Evolutionary conservation across 345 rosid species (phyloP).

Genomic region (Psidium friedrichsthalianum): DNA sequence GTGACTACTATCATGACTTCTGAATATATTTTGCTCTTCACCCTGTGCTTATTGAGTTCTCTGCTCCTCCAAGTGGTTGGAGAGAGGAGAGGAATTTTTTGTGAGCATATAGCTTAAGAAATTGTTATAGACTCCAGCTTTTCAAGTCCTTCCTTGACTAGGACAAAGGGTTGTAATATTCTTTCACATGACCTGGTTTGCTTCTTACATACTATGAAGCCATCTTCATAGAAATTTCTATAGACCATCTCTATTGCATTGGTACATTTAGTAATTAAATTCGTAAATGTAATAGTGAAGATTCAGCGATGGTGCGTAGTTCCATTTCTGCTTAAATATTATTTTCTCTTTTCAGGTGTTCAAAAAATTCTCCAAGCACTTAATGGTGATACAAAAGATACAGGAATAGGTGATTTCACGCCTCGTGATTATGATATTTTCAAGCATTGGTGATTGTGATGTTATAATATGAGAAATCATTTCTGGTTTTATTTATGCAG

Average conservation of each 20-base stretch:
- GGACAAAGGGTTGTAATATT: not conserved
- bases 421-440: not conserved
- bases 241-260: not conserved
- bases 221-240: not conserved
- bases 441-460: not conserved
- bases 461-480: not conserved
- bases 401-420: constrained; percentile 48
- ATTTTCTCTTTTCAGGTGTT: constrained; percentile 33
- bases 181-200: not conserved
- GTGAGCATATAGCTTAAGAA: not conserved
- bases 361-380: constrained; percentile 70
- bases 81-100: not conserved
- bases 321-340: constrained; percentile 2
- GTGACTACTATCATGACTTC: not conserved
- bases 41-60: not conserved
- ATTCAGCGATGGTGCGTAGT: not conserved
- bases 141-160: not conserved
- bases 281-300: not conserved
- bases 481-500: not conserved
- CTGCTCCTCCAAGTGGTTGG: not conserved
- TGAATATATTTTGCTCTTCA: not conserved
- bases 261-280: not conserved
- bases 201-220: not conserved
- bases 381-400: constrained; percentile 55
- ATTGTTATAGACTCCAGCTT: not conserved